Conservation (phyloP, 805 yeast species). For the Starmerella vitae region DNA sequence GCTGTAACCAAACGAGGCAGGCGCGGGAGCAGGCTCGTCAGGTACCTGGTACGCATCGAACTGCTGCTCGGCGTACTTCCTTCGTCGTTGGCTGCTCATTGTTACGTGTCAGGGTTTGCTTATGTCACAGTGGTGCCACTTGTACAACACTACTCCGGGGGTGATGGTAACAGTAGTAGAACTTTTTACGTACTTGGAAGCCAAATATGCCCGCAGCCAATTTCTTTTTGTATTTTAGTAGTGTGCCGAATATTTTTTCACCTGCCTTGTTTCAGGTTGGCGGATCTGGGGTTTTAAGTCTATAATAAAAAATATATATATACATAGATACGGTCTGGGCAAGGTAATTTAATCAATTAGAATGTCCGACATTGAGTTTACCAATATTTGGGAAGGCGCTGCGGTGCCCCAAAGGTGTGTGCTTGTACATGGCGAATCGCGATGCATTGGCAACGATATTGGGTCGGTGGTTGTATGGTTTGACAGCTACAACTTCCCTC, state of each 20-base stretch:
- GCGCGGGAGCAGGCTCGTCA: constrained; percentile 17
- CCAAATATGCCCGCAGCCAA: too few species aligned
- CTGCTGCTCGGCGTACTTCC: constrained; percentile 40
- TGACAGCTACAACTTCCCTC: constrained; percentile 41
- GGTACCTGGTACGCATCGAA: constrained; percentile 28
- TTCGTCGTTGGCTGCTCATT: constrained; percentile 28
- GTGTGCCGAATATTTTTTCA: too few species aligned
- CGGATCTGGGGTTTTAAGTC: too few species aligned
- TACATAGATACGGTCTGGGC: too few species aligned
- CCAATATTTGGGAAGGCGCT: constrained; percentile 24
- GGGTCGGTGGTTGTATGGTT: constrained; percentile 34
- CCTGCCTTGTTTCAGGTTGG: too few species aligned
- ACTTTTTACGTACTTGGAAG: too few species aligned
- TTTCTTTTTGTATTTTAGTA: too few species aligned
- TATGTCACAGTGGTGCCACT: too few species aligned
- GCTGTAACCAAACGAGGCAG: constrained; percentile 11
- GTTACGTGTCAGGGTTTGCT: not conserved
- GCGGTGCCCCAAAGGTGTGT: constrained; percentile 25
- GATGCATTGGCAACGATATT: constrained; percentile 23
- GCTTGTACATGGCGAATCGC: constrained; percentile 28
- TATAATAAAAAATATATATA: too few species aligned
- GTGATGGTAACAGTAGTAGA: too few species aligned
- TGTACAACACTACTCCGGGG: too few species aligned
- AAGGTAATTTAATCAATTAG: too few species aligned
- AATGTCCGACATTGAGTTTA: constrained; percentile 20